Conservation (phyloP, 2,329 filamentous ascomycete species). For the Rhynchosporium agropyri region DNA sequence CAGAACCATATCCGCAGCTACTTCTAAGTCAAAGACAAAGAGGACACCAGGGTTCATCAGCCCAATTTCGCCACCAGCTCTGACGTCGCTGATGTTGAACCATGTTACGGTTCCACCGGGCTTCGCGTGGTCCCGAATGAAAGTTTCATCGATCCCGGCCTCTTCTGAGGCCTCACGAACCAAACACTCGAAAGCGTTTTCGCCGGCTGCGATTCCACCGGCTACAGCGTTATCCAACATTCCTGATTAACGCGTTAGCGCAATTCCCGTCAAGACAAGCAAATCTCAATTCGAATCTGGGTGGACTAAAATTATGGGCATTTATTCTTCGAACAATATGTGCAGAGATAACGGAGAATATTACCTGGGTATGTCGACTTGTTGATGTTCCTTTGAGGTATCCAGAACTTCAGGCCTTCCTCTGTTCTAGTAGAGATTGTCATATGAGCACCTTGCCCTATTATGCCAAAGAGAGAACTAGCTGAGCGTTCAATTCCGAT, state of each 20-base stretch:
- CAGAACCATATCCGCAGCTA: constrained; percentile 60
- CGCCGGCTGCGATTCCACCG: constrained; percentile 69
- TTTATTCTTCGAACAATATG: no score
- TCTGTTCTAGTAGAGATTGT: constrained; percentile 61
- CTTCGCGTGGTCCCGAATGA: constrained; percentile 55
- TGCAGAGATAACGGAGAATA: no score
- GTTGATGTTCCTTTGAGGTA: constrained; percentile 63
- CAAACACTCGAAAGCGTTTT: constrained; percentile 66
- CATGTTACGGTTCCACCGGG: constrained; percentile 66
- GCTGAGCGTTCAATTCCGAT: constrained; percentile 25
- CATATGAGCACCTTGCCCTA: constrained; percentile 66
- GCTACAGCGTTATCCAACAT: constrained; percentile 81
- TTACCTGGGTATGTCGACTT: constrained; percentile 68
- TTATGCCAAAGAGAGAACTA: constrained; percentile 61
- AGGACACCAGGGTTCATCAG: constrained; percentile 66
- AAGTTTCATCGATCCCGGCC: constrained; percentile 62
- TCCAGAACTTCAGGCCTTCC: constrained; percentile 64
- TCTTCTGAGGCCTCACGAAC: constrained; percentile 74
- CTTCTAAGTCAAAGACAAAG: constrained; percentile 76
- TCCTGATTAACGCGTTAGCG: constrained; percentile 40
- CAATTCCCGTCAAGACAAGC: no score
- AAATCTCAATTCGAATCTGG: no score
- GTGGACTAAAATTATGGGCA: no score
- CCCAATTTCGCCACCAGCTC: constrained; percentile 63
- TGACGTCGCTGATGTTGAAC: constrained; percentile 61